phyloP scores from a whole-genome alignment of 495 filamentous ascomycete genomes.

The Daldinia caldariorum region DNA sequence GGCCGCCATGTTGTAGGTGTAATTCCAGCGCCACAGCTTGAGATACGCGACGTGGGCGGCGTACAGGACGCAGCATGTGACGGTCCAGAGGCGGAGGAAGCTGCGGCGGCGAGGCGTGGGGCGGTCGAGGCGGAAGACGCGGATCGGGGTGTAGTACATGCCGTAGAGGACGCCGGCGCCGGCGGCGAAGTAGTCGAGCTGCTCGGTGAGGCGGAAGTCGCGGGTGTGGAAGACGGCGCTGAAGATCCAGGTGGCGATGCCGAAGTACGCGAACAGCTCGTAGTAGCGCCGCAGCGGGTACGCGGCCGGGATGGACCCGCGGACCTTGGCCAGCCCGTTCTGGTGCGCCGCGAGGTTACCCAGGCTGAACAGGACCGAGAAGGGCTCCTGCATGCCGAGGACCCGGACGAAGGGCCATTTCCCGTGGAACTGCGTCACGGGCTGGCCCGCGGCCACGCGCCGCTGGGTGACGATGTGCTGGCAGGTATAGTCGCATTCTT shows the following conservation, averaged over 20 bases:
- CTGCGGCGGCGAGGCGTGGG: constrained; percentile 64
- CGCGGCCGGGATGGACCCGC: constrained; percentile 70
- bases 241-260: constrained; percentile 83
- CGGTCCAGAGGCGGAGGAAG: constrained; percentile 76
- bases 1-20: constrained; percentile 96
- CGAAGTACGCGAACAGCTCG: constrained; percentile 79
- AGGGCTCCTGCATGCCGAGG: constrained; percentile 93
- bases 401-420: constrained; percentile 97
- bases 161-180: constrained; percentile 92
- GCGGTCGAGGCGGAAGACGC: constrained; percentile 83
- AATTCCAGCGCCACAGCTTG: constrained; percentile 88
- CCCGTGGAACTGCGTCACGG: constrained; percentile 94
- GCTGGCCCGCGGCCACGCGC: constrained; percentile 70
- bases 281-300: constrained; percentile 87
- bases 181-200: constrained; percentile 94
- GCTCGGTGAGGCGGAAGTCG: constrained; percentile 87
- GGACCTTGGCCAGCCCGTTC: constrained; percentile 75
- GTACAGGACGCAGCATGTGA: constrained; percentile 75
- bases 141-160: constrained; percentile 81
- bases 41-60: constrained; percentile 83
- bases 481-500: constrained; percentile 98
- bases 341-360: constrained; percentile 91
- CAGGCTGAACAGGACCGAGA: constrained; percentile 90
- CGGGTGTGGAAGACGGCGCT: constrained; percentile 90
- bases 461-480: constrained; percentile 89